Conservation (phyloP, 768 basidiomycete genomes). For the Inosperma sp. region DNA sequence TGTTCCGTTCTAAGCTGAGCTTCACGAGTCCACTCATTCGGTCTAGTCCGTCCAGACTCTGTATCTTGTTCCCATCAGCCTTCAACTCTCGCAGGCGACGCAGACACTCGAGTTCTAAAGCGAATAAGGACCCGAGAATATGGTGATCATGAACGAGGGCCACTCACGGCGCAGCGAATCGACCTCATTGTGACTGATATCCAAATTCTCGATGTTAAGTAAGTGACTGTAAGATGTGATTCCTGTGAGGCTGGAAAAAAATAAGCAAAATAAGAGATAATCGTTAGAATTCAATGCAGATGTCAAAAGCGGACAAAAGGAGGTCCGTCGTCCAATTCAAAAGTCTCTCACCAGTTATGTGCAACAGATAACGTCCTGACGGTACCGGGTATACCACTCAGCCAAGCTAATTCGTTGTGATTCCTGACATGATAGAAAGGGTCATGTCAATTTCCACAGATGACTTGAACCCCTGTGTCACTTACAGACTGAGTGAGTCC, state of each 20-base stretch:
- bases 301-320: conserved; percentile 9
- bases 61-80: conserved; percentile 83
- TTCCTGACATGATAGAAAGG: conserved; percentile 43
- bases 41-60: conserved; percentile 68
- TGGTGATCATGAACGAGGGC: conserved; percentile 7
- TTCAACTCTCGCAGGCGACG: conserved; percentile 83
- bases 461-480: conserved; percentile 19
- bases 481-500: conserved; percentile 72
- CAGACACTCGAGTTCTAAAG: conserved; percentile 75
- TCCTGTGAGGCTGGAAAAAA: conserved; percentile 66
- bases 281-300: conserved; percentile 2
- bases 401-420: conserved; percentile 68
- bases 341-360: conserved; percentile 56
- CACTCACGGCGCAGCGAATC: conserved; percentile 82
- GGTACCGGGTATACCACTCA: conserved; percentile 69
- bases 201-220: conserved; percentile 78
- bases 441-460: conserved; percentile 5
- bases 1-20: conserved; percentile 76
- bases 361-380: conserved; percentile 77
- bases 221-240: conserved; percentile 88
- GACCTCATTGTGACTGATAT: conserved; percentile 86
- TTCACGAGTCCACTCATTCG: conserved; percentile 78
- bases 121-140: not conserved
- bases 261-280: too few species aligned
- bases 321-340: conserved; percentile 11